These are phyloP conservation scores for Podospora tetraspora DNA, from an alignment of 495 filamentous ascomycete species.

Conservation along the genomic window DNA sequence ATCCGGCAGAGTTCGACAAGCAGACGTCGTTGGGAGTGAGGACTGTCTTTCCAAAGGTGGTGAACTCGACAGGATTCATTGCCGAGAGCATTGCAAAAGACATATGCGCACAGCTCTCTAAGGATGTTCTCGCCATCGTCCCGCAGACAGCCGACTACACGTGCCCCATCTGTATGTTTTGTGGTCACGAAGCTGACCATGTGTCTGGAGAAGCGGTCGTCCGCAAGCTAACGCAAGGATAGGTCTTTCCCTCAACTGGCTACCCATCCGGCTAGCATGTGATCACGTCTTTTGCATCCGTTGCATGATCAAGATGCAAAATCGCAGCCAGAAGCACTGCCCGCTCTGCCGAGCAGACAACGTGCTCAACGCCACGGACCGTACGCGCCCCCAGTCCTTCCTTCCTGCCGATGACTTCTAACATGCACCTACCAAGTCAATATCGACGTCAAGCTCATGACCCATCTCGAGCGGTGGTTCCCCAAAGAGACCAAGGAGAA, in stretches of 20 bases:
- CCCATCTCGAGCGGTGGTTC: slow-evolving; percentile 48
- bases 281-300: slow-evolving; percentile 65
- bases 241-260: slow-evolving; percentile 54
- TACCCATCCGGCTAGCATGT: slow-evolving; percentile 62
- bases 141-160: slow-evolving; percentile 68
- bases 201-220: not conserved
- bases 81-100: slow-evolving; percentile 57
- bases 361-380: slow-evolving; percentile 54
- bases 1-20: slow-evolving; percentile 66
- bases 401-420: not conserved
- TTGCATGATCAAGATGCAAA: slow-evolving; percentile 66
- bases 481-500: slow-evolving; percentile 64
- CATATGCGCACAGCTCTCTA: slow-evolving; percentile 59
- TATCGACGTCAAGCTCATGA: slow-evolving; percentile 52
- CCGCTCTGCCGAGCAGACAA: slow-evolving; percentile 62
- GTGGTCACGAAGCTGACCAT: not conserved
- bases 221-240: not conserved
- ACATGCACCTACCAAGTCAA: slow-evolving; percentile 38
- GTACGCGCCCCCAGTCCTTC: slow-evolving; percentile 28
- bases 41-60: slow-evolving; percentile 45
- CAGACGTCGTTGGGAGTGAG: slow-evolving; percentile 61
- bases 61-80: slow-evolving; percentile 47
- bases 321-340: slow-evolving; percentile 51
- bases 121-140: slow-evolving; percentile 57
- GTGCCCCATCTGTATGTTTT: slow-evolving; percentile 59